Evolutionary conservation across 2,329 filamentous ascomycete genomes (phyloP).

Genomic region (Diaporthe longicolla): DNA sequence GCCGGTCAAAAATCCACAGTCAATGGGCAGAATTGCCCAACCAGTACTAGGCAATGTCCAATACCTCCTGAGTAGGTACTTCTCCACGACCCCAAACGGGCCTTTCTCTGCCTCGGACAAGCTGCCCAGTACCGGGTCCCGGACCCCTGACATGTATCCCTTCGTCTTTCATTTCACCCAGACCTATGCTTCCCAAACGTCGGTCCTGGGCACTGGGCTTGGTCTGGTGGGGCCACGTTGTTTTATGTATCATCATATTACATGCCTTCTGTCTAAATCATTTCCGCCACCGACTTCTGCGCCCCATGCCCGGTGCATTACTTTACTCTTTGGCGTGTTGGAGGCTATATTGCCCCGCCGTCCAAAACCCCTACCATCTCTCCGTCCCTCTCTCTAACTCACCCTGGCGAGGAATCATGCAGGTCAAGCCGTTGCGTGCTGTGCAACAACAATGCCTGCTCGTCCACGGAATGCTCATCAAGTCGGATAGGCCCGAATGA

Average conservation of each 20-base stretch:
- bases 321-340: constrained; percentile 12
- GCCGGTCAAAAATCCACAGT: constrained; percentile 32
- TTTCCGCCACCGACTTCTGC: constrained; percentile 36
- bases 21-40: constrained; percentile 27
- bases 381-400: not conserved
- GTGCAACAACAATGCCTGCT: constrained; percentile 27
- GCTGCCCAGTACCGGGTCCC: constrained; percentile 8
- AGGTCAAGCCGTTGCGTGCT: constrained; percentile 16
- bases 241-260: constrained; percentile 50
- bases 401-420: constrained; percentile 29
- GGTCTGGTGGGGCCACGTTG: constrained; percentile 54
- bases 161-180: constrained; percentile 26
- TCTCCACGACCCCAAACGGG: constrained; percentile 7
- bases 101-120: constrained; percentile 4
- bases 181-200: constrained; percentile 44
- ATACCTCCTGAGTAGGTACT: constrained; percentile 22
- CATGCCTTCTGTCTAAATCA: constrained; percentile 40
- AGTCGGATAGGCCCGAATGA: constrained; percentile 24
- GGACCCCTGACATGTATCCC: constrained; percentile 38
- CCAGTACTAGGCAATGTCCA: constrained; percentile 9
- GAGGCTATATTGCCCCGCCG: constrained; percentile 27
- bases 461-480: not conserved
- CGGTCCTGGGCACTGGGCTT: constrained; percentile 33
- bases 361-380: not conserved
- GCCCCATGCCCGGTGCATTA: constrained; percentile 9